Evolutionary conservation across 768 basidiomycete species (phyloP).

Genomic region (Lanmaoa pseudosensibilis): DNA sequence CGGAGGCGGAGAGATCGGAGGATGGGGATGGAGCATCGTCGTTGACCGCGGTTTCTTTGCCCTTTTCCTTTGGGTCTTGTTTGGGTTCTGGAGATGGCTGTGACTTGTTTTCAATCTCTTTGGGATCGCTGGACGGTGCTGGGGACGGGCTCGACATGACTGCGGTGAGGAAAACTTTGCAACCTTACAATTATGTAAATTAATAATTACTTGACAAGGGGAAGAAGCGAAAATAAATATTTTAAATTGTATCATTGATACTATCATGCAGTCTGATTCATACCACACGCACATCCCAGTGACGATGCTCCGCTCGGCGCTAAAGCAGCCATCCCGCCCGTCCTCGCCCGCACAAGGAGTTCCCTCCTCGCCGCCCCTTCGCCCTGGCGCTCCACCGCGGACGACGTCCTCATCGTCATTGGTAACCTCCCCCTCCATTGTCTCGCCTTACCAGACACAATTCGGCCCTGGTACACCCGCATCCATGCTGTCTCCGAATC

Average conservation of each 20-base stretch:
- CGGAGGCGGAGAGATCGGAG: neutral
- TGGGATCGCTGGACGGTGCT: neutral
- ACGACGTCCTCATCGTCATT: slow-evolving; percentile 22
- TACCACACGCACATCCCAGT: slow-evolving; percentile 15
- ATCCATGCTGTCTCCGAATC: slow-evolving; percentile 19
- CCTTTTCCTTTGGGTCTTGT: slow-evolving; percentile 6
- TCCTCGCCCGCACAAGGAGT: slow-evolving; percentile 17
- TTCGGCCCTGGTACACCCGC: slow-evolving; percentile 13
- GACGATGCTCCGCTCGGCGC: slow-evolving; percentile 49
- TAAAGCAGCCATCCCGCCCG: slow-evolving; percentile 44
- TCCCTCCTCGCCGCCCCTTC: slow-evolving; percentile 28
- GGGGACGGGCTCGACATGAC: slow-evolving; percentile 17
- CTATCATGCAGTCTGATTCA: neutral
- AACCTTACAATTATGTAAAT: neutral
- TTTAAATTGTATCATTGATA: neutral
- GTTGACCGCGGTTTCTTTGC: slow-evolving; percentile 1
- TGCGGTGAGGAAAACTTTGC: neutral
- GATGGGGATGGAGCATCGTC: neutral
- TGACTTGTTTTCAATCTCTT: neutral
- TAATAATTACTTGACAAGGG: neutral
- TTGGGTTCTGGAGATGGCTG: slow-evolving; percentile 1
- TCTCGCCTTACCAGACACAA: slow-evolving; percentile 21
- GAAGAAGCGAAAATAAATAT: slow-evolving; percentile 7
- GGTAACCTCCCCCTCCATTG: slow-evolving; percentile 18
- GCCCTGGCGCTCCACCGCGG: slow-evolving; percentile 11